Conservation (phyloP, 345 rosid species). For the Microcos paniculata region DNA sequence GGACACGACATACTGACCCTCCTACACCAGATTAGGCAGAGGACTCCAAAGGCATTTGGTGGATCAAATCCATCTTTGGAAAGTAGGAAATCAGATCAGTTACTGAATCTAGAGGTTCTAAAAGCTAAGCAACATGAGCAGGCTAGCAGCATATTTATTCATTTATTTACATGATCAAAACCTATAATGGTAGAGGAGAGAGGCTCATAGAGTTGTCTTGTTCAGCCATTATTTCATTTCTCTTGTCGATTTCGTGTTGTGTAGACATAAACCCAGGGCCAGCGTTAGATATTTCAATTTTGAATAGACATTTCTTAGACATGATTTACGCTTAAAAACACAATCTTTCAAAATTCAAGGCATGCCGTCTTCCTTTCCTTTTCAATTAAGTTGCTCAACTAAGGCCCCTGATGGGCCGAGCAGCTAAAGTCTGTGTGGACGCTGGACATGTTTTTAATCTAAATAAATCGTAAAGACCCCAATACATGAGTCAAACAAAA, state of each 20-base stretch:
- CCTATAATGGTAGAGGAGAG: too few species aligned
- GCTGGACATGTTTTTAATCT: not conserved
- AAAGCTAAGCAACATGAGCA: too few species aligned
- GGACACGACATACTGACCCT: conserved; percentile 58
- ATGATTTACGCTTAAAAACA: not conserved
- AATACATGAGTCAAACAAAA: not conserved
- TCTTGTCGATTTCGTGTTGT: not conserved
- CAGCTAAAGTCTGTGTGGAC: too few species aligned
- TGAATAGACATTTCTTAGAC: not conserved
- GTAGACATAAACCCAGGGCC: not conserved
- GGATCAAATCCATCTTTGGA: conserved; percentile 73
- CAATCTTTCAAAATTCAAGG: not conserved
- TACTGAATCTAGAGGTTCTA: not conserved
- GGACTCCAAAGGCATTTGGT: conserved; percentile 78
- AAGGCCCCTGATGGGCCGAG: too few species aligned
- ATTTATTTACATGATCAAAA: too few species aligned
- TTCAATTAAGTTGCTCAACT: too few species aligned
- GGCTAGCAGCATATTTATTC: too few species aligned
- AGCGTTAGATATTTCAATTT: not conserved
- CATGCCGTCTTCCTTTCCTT: too few species aligned
- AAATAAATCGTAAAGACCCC: not conserved
- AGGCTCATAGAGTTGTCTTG: too few species aligned
- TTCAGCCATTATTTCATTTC: too few species aligned
- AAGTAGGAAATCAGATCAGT: conserved; percentile 20
- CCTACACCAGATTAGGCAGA: conserved; percentile 56